Evolutionary conservation across 73 alveolate genomes (phyloP), one percentile per base, ranked within the genome.

Genomic region (Paramecium biaurelia): DNA sequence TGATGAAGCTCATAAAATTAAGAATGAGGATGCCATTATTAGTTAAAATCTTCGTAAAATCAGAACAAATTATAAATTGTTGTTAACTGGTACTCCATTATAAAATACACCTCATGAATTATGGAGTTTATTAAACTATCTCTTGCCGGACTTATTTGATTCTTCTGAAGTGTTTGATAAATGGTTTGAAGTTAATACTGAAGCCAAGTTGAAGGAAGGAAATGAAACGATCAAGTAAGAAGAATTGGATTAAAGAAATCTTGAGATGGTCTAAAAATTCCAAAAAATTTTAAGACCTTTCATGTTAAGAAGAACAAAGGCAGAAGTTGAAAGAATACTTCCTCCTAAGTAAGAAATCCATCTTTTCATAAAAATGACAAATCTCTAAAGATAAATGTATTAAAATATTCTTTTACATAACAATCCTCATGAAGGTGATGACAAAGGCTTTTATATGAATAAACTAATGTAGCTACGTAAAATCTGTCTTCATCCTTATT

Each of bases 1-100:
- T 10, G 99, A 96, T 85, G 99, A 99, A 95, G 99, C 99, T 47
- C 99, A 99, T 93, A 98, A 98, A 86, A 97, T 98, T 49, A 99
- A 99, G 94, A 99, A 97, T 92, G 99, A 97, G 63, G 97, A 95
- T 57, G 93, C 92, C 32, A 30, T 70, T 9, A 82, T 85, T 35
- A 38, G 87, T 45, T 35, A 58, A 43, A 84, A 58, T 59, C 58
- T 92, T 11, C 57, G 95, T 45, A 76, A 74, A 34, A 92, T 98
- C 24, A 93, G 95, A 63, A 95, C 99, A 42, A 96, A 97, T 92
- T 94, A 96, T 92, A 95, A 99, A 74, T 94, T 98, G 20, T 84
- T 98, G 47, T 95, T 98, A 0, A 97, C 99, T 23, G 99, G 99
- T 30, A 97, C 99, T 45, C 99, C 99, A 32, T 92, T 98, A 24